Evolutionary conservation across 805 yeast species (phyloP), one percentile per base, ranked within the genome.

Genomic region (Candida pini): DNA sequence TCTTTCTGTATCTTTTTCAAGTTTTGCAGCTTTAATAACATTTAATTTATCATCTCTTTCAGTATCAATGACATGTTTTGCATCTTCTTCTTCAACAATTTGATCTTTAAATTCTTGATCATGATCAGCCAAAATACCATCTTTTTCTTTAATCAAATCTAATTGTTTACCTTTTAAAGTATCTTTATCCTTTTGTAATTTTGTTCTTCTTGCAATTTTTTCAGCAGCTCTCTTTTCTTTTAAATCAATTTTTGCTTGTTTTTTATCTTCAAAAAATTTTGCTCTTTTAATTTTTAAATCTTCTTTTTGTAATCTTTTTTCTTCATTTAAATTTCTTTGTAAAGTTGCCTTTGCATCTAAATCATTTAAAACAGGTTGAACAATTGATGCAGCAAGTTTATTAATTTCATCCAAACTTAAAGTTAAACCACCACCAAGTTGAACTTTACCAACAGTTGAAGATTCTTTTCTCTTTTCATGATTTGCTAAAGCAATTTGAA

Each of bases 371-470:
- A 90, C 88, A 7, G 98, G 98, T 45, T 73, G 69, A 38, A 92
- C 95, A 51, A 84, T 68, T 30, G 78, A 71, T 40, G 76, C 64
- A 15, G 98, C 97, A 64, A 90, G 73, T 33, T 71, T 71, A 44
- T 85, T 81, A 41, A 92, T 74, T 51, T 89, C 96, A 15, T 67
- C 71, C 40, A 72, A 81, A 26, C 83, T 68, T 71, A 90, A 76
- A 51, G 71, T 74, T 38, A 85, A 68, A 2, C 97, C 97, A 43
- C 95, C 96, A 40, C 98, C 98, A 43, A 90, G 62, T 51, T 86
- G 70, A 48, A 87, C 66, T 56, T 79, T 73, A 44, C 78, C 76
- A 41, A 68, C 66, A 31, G 52, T 47, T 30, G 53, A 52, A 9
- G 32, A 40, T 7, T 40, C 46, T 33, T 71, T 52, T 50, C 90